Percentiles rank a stretch among this genome's conserved stretches.
These are phyloP conservation scores for Aspergillus sergii DNA, from an alignment of 2,329 filamentous ascomycete species.

Conservation along the genomic window DNA sequence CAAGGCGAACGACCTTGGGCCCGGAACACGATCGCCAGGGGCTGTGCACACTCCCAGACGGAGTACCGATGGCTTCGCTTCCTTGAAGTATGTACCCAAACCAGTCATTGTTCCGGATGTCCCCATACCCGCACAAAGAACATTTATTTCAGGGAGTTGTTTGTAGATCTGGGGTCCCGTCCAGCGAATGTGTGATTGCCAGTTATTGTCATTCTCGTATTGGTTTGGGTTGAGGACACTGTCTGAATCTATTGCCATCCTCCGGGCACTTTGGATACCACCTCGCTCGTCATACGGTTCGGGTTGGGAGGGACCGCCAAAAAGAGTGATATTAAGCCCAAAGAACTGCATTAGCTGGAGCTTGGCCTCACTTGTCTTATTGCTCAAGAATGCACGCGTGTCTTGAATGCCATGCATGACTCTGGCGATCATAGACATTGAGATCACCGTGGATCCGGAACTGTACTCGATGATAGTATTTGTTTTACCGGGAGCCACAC, in stretches of 20 bases:
- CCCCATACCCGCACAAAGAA: conserved; percentile 61
- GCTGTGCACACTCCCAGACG: conserved; percentile 57
- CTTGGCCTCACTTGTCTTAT: conserved; percentile 59
- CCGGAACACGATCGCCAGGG: conserved; percentile 60
- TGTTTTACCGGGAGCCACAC: conserved; percentile 47
- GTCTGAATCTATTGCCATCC: conserved; percentile 46
- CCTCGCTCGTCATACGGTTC: conserved; percentile 58
- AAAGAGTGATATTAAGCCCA: conserved; percentile 60
- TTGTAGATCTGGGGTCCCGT: conserved; percentile 61
- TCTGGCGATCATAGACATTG: conserved; percentile 59
- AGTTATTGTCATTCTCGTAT: conserved; percentile 55
- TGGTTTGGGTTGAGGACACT: conserved; percentile 57
- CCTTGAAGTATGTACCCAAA: conserved; percentile 54
- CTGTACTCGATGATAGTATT: conserved; percentile 62
- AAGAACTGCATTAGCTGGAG: conserved; percentile 63
- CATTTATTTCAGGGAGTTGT: conserved; percentile 59
- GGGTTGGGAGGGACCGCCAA: conserved; percentile 61
- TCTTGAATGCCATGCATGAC: conserved; percentile 56
- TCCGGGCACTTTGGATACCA: conserved; percentile 53
- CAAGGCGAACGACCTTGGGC: conserved; percentile 57
- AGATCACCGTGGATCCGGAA: conserved; percentile 65
- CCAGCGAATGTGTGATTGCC: conserved; percentile 57
- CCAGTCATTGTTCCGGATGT: conserved; percentile 58
- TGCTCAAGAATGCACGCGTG: conserved; percentile 59
- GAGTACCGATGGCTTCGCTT: conserved; percentile 44